Base-by-base conservation (phyloP, 2,329 filamentous ascomycete species). In the Neoarthrinium moseri region DNA sequence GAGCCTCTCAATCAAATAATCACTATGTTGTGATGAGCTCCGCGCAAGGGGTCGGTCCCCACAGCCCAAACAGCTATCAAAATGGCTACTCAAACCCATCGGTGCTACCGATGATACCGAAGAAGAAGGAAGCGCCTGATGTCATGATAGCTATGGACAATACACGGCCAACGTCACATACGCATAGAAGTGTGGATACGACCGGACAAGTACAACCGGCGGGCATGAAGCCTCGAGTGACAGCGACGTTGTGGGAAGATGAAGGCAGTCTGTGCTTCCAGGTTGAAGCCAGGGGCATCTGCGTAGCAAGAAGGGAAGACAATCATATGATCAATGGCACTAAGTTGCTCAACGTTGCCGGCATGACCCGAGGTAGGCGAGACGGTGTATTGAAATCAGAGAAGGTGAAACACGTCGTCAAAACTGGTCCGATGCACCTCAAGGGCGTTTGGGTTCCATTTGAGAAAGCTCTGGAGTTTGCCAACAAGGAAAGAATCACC, bases 381-480 rank as follows among this genome's bases (percentile, higher is more conserved):
- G 94, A 99, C 62, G 94, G 94, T 37, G 97, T 99, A 56, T 71
- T 99, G 48, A 99, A 99, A 73, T 96, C 91, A 65, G 94, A 97
- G 69, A 99, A 97, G 70, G 83, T 91, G 47, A 85, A 94, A 56
- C 91, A 96, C 67, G 94, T 97, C 10, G 94, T 97, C 50, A 97
- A 97, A 72, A 97, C 97, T 65, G 94, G 94, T 0, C 94, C 94
- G 4, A 97, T 97, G 94, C 94, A 97, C 65, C 73, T 99, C 33
- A 97, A 97, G 73, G 94, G 94, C 61, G 91, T 96, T 55, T 96
- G 91, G 91, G 97, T 99, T 60, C 94, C 94, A 2, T 97, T 95
- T 59, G 94, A 97, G 58, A 86, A 94, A 55, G 94, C 94, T 13
- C 74, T 97, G 44, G 70, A 38, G 8, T 41, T 27, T 42, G 39